Evolutionary conservation across 1,284 basidiomycete species (phyloP), one percentile per base, ranked within the genome.

Genomic region (Heterobasidion parviporum): DNA sequence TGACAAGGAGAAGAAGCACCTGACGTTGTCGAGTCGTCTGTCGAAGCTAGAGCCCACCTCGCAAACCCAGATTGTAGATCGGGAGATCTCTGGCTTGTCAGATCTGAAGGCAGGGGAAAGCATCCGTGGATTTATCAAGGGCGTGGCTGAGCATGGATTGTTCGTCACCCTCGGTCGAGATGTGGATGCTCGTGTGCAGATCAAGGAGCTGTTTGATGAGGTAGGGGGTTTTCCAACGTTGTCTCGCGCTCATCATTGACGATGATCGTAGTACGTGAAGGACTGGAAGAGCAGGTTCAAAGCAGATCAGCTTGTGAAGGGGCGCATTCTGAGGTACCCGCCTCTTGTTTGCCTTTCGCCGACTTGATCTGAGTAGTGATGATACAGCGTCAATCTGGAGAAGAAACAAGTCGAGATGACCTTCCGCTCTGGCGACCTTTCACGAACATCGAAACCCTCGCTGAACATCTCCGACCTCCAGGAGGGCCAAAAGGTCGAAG

Each of bases 261-360:
- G 61, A 47, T 58, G 43, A 47, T 64, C 52, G 15, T 63, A 95
- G 90, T 97, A 83, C 69, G 83, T 97, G 62, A 96, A 98, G 71
- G 95, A 98, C 54, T 99, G 96, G 95, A 89, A 95, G 72, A 73
- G 79, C 38, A 81, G 79, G 5, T 98, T 98, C 70, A 74, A 81
- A 57, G 74, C 81, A 47, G 87, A 92, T 62, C 93, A 98, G 65
- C 70, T 98, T 4, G 93, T 98, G 16, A 84, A 84, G 57, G 95
- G 94, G 54, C 85, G 89, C 56, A 83, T 98, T 64, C 70, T 92
- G 33, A 85, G 80, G 89, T 92, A 61, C 20, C 26, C 26, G 26
- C 26, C 26, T 26, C 74, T 65, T 9, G 32, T 50, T 49, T 45
- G 58, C 50, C 9, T 35, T 62, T 48, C n/a, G 53, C 12, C 18